Base-by-base conservation (phyloP, 2,329 filamentous ascomycete species). In the Pezicula neosporulosa region DNA sequence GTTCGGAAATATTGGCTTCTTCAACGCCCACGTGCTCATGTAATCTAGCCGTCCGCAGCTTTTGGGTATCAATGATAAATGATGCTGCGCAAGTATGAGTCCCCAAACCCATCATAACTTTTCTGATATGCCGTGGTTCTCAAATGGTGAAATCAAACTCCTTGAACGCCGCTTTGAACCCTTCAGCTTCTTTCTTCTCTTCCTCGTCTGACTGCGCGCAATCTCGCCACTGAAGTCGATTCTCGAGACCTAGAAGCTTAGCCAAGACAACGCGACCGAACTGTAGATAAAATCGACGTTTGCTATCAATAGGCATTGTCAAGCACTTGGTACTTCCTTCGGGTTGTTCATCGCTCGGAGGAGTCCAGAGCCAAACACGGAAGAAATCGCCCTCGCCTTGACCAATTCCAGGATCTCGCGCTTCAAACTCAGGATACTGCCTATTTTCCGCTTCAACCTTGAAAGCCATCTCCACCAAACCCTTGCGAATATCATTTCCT, bases 191-290 rank as follows among this genome's bases (percentile, higher is more conserved):
- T 42, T 77, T 76, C 49, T 80, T 84, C 73, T 97, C 94, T 59
- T 96, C 90, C 10, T 82, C 82, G 51, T 85, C 76, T 1, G 81
- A 81, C 72, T 97, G 92, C 30, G 77, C 80, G 59, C 90, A 93
- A 60, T 96, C 87, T 68, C 85, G 85, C 94, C 94, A 99, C 59
- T 90, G 77, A 48, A 86, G 72, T n/a, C 94, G 78, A 42, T 82
- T 74, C 68, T 97, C 90, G 43, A 97, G 71, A 3, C 84, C 82
- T 47, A 99, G 75, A 47, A 99, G 74, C 71, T 96, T 97, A 1
- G 90, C 93, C 67, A 97, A 74, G 4, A 97, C 94, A 42, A 85
- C 83, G 38, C 95, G 80, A 4, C 89, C 91, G 63, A 96, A 97
- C 66, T 97, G 93, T 43, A 97, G 71, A 65, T 96, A 91, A 66